Evolutionary conservation across 306 rosid species (phyloP).

Genomic region (Prunus davidiana): DNA sequence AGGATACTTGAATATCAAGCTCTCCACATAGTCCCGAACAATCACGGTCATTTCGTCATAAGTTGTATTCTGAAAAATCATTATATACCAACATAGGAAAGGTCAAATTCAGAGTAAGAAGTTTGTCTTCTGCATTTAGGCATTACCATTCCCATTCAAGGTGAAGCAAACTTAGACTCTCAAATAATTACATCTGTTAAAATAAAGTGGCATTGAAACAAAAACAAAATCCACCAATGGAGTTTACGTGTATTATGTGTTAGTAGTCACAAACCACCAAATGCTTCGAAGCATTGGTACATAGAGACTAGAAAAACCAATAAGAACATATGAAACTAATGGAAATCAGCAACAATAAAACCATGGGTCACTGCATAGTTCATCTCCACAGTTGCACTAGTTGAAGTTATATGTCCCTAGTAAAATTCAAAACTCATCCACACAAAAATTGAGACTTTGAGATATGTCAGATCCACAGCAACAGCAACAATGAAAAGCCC

Average conservation of each 20-base stretch:
- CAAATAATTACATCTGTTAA: neutral
- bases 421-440: neutral
- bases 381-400: neutral
- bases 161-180: neutral
- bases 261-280: neutral
- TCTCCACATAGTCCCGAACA: constrained; percentile 77
- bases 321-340: neutral
- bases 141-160: neutral
- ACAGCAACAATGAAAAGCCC: neutral
- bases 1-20: constrained; percentile 89
- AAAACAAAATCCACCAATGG: no score
- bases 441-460: neutral
- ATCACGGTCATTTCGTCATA: constrained; percentile 93
- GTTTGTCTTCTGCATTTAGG: neutral
- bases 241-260: no score
- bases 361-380: neutral
- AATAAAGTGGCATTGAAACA: neutral
- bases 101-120: constrained; percentile 8
- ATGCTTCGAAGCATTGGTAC: neutral
- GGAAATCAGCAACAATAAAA: neutral
- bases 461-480: constrained; percentile 25
- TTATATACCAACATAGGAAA: constrained; percentile 25
- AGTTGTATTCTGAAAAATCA: constrained; percentile 74
- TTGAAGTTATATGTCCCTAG: neutral
- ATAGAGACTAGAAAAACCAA: neutral